These are phyloP conservation scores for Globisporangium yorkense DNA, from an alignment of 352 stramenopile genomes.

Conservation along the genomic window DNA sequence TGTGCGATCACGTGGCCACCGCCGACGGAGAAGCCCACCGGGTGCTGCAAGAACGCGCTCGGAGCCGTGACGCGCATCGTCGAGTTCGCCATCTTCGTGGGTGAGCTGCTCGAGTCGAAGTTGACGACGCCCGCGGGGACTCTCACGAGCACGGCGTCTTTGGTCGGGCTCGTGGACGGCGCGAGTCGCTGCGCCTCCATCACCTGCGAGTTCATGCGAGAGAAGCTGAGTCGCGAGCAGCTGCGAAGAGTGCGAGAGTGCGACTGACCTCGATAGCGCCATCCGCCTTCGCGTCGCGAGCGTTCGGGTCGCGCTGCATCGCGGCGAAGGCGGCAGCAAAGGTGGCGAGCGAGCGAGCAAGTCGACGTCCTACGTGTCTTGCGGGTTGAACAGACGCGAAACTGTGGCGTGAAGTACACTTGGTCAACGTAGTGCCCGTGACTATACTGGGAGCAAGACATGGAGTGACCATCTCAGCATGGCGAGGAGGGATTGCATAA, in stretches of 20 bases:
- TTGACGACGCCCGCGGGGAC: constrained; percentile 44
- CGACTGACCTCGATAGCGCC: neutral
- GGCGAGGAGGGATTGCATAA: too few relatives aligned
- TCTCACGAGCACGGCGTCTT: constrained; percentile 18
- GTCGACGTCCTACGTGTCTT: too few relatives aligned
- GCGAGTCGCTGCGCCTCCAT: constrained; percentile 23
- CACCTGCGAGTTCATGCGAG: neutral
- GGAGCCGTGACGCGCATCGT: constrained; percentile 30
- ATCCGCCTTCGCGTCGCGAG: neutral
- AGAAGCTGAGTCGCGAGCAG: too few relatives aligned
- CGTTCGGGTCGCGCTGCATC: too few relatives aligned
- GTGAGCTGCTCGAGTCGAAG: constrained; percentile 32
- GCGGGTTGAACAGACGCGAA: too few relatives aligned
- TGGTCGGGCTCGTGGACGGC: constrained; percentile 53
- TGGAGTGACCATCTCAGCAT: too few relatives aligned
- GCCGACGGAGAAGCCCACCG: constrained; percentile 38
- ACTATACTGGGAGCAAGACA: too few relatives aligned
- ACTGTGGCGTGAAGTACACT: too few relatives aligned
- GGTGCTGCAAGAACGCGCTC: constrained; percentile 29
- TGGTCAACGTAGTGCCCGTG: too few relatives aligned
- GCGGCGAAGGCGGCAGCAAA: too few relatives aligned
- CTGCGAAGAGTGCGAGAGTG: neutral
- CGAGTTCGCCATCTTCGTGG: constrained; percentile 26
- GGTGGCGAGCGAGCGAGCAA: too few relatives aligned
- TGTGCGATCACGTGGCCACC: constrained; percentile 31